Evolutionary conservation across 768 basidiomycete species (phyloP).

Genomic region (Phaffia tasmanica): DNA sequence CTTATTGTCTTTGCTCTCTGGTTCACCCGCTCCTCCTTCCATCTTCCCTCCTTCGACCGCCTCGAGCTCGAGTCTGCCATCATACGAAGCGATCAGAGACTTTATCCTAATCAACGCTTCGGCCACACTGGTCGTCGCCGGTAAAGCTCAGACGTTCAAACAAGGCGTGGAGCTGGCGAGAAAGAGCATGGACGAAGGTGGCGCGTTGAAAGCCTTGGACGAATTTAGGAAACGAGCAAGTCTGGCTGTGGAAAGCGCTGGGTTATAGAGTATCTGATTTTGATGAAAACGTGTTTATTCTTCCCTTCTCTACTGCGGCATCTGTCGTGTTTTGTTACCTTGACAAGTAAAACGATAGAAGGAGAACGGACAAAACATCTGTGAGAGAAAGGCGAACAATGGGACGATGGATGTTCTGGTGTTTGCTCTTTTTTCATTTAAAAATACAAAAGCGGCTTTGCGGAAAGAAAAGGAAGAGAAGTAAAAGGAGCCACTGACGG

Average conservation of each 20-base stretch:
- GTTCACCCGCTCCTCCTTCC: slow-evolving; percentile 16
- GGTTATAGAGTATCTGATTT: too few species aligned
- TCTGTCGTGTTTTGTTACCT: too few species aligned
- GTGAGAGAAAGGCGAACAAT: too few species aligned
- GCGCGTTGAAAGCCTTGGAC: slow-evolving; percentile 40
- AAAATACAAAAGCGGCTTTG: too few species aligned
- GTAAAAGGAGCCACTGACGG: too few species aligned
- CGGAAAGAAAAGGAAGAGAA: too few species aligned
- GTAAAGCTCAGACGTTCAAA: slow-evolving; percentile 55
- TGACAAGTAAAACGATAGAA: too few species aligned
- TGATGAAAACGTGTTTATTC: too few species aligned
- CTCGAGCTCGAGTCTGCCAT: background rate
- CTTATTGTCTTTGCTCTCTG: slow-evolving; percentile 52
- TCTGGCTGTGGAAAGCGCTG: slow-evolving; percentile 26
- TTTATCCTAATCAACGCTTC: slow-evolving; percentile 87
- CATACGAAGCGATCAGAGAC: slow-evolving; percentile 52
- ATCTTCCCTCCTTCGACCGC: slow-evolving; percentile 26
- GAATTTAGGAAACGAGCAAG: slow-evolving; percentile 38
- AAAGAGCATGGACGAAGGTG: slow-evolving; percentile 40
- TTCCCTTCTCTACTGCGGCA: too few species aligned
- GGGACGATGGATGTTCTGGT: too few species aligned
- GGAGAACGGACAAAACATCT: too few species aligned
- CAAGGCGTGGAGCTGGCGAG: slow-evolving; percentile 61
- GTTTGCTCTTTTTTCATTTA: too few species aligned
- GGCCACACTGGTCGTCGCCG: slow-evolving; percentile 74